Percentiles rank a stretch among this genome's conserved stretches.
Evolutionary conservation across 495 filamentous ascomycete species (phyloP).

Genomic region (Trichoderma gamsii): DNA sequence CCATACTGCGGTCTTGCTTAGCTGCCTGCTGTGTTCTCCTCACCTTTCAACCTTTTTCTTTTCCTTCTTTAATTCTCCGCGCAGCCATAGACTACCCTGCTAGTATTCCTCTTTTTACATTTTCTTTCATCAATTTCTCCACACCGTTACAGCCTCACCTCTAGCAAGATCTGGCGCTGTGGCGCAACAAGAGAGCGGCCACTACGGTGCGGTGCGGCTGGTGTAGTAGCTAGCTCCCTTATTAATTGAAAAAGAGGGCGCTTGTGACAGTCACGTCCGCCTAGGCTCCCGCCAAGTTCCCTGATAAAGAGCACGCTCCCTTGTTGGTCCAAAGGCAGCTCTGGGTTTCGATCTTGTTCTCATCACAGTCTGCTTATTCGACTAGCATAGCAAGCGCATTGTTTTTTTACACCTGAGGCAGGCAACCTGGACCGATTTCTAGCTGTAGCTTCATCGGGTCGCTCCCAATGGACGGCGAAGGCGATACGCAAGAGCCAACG

Average conservation of each 20-base stretch:
- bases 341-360: not conserved
- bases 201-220: not conserved
- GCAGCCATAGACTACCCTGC: not conserved
- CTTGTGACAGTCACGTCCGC: too few relatives aligned
- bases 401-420: not conserved
- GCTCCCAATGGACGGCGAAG: constrained; percentile 16
- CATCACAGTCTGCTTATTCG: not conserved
- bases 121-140: not conserved
- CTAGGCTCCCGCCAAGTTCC: not conserved
- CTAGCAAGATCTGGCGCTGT: not conserved
- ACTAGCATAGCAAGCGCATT: not conserved
- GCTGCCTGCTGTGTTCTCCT: not conserved
- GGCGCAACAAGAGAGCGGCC: not conserved
- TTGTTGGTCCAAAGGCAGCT: not conserved
- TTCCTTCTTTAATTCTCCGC: not conserved
- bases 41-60: not conserved
- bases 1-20: not conserved
- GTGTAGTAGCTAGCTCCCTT: not conserved
- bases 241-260: not conserved
- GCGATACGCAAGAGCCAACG: constrained; percentile 10
- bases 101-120: not conserved
- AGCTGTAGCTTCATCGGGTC: constrained; percentile 1
- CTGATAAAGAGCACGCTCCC: not conserved
- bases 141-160: not conserved
- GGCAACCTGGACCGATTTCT: not conserved